Conservation (phyloP, 2,329 filamentous ascomycete genomes). For the Arthrobotrys conoides region DNA sequence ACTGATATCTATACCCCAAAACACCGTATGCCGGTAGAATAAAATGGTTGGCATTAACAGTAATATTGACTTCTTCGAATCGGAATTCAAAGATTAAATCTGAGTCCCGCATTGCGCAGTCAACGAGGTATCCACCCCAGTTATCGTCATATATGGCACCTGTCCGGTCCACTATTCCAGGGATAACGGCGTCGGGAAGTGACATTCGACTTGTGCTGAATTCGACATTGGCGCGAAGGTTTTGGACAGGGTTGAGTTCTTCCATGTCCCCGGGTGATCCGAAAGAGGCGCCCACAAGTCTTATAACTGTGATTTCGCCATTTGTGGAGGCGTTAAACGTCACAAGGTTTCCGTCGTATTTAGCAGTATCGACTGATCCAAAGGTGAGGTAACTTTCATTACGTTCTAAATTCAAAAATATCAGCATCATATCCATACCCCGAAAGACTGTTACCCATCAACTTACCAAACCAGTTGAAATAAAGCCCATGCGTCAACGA, state of each 20-base stretch:
- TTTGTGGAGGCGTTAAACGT: conserved; percentile 40
- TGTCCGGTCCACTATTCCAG: not conserved
- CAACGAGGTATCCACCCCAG: conserved; percentile 51
- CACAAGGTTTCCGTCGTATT: conserved; percentile 50
- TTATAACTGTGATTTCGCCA: conserved; percentile 41
- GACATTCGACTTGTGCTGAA: conserved; percentile 47
- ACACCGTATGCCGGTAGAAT: conserved; percentile 37
- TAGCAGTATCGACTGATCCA: conserved; percentile 46
- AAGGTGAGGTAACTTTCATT: conserved; percentile 49
- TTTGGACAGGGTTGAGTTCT: conserved; percentile 30
- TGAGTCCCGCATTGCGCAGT: conserved; percentile 37
- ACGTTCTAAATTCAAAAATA: conserved; percentile 31
- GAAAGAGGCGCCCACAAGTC: conserved; percentile 40
- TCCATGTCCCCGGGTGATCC: conserved; percentile 28
- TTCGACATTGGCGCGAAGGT: conserved; percentile 47
- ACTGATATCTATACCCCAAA: conserved; percentile 43
- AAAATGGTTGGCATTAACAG: conserved; percentile 41
- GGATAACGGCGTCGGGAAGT: conserved; percentile 37
- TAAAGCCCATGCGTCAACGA: conserved; percentile 47
- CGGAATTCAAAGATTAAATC: conserved; percentile 42
- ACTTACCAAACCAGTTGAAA: conserved; percentile 48
- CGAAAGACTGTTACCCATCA: not conserved
- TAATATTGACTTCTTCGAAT: conserved; percentile 40
- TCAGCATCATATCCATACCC: conserved; percentile 12
- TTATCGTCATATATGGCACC: conserved; percentile 37